Evolutionary conservation across 371 early-diverging fungal species (phyloP), one percentile per base, ranked within the genome.

Genomic region (Rhizomucor pusillus): DNA sequence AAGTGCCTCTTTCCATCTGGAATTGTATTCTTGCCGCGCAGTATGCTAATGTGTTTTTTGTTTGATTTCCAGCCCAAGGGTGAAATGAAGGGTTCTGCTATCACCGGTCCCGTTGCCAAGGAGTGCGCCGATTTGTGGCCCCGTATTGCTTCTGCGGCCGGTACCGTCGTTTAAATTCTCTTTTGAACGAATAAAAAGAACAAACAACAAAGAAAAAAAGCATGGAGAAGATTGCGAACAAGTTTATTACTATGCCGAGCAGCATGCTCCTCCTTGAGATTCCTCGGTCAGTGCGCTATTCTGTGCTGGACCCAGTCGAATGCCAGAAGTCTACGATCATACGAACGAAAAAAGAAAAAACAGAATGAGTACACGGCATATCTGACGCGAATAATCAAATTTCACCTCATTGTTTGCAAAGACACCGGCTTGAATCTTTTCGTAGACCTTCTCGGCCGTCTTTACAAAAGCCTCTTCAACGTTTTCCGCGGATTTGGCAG

Each of bases 81-180:
- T 79, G 99, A 99, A 80, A 93, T 98, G 93, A 99, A 97, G 88
- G 99, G 99, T 62, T 96, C 99, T 48, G 99, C 99, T 63, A 99
- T 99, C 79, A 95, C 99, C 68, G 99, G 99, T 52, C 99, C 99
- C 71, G 98, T 99, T 65, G 99, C 97, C 68, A 99, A 99, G 90
- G 99, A 99, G 86, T 99, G 99, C 82, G 98, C 99, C 60, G 99
- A 99, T 75, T 86, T 99, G 75, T 99, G 99, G 99, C 99, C 99
- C 68, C 98, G 99, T 92, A 99, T 99, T 81, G 99, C 99, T 60
- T 97, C 98, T 60, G 86, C 91, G 69, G 84, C 94, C 59, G 95
- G 94, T 77, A 93, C 95, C 69, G 94, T 93, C 67, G 92, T 75
- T 50, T 75, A 75, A 75, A 56, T 5, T 41, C 41, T 16, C 19